These are phyloP conservation scores for Lichtheimia ramosa DNA, from an alignment of 371 early-diverging fungal genomes.

Conservation along the genomic window DNA sequence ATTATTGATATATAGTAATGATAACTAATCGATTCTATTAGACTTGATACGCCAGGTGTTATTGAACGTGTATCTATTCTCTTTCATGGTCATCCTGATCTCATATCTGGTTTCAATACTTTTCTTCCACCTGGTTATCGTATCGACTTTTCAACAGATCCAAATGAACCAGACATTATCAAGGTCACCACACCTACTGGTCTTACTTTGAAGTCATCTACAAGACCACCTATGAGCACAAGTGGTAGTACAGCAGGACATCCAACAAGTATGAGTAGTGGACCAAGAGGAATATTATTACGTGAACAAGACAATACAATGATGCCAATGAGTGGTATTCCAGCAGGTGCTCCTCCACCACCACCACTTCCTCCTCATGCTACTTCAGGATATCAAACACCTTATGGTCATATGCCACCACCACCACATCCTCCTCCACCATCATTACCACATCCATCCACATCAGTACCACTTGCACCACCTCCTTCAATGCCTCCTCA, in stretches of 20 bases:
- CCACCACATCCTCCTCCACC: slow-evolving; percentile 17
- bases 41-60: slow-evolving; percentile 98
- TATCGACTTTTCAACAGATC: slow-evolving; percentile 85
- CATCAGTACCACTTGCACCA: background rate
- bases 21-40: slow-evolving; percentile 13
- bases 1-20: background rate
- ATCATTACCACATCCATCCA: slow-evolving; percentile 6
- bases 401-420: slow-evolving; percentile 16
- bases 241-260: background rate
- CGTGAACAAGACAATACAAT: slow-evolving; percentile 5
- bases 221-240: slow-evolving; percentile 5
- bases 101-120: slow-evolving; percentile 98
- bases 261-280: too few species aligned
- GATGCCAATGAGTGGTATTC: background rate
- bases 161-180: slow-evolving; percentile 71
- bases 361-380: background rate
- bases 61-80: slow-evolving; percentile 95
- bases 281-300: background rate
- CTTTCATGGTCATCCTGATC: slow-evolving; percentile 89
- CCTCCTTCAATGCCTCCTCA: background rate
- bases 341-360: background rate
- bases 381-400: background rate
- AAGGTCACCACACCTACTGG: slow-evolving; percentile 92
- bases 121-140: slow-evolving; percentile 98
- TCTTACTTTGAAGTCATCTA: slow-evolving; percentile 50